phyloP scores from a whole-genome alignment of 306 rosid species.

The Vigna nakashimae region DNA sequence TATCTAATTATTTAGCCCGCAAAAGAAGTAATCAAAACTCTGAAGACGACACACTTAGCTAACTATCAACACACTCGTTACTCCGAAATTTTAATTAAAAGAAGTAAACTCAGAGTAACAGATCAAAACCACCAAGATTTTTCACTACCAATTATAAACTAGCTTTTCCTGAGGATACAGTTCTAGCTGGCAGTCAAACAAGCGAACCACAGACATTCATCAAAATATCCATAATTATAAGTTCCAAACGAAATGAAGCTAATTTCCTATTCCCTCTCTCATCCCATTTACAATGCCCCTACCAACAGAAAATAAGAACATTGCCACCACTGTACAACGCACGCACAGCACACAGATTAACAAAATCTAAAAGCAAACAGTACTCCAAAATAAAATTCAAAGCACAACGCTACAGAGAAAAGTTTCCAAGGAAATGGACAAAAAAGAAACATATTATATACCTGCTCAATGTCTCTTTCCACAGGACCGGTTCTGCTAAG shows the following conservation, averaged over 20 bases:
- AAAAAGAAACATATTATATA: constrained; percentile 44
- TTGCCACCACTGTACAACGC: constrained; percentile 15
- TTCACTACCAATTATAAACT: constrained; percentile 3
- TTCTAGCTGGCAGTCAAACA: constrained; percentile 12
- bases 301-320: constrained; percentile 36
- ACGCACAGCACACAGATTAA: constrained; percentile 4
- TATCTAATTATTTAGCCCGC: neutral
- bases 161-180: neutral
- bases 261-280: constrained; percentile 23
- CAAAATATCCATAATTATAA: neutral
- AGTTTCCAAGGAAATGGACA: constrained; percentile 29
- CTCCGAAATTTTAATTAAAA: neutral
- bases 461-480: constrained; percentile 98
- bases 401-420: constrained; percentile 27
- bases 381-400: constrained; percentile 32
- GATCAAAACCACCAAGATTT: neutral
- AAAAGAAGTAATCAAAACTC: constrained; percentile 9
- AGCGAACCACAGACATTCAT: constrained; percentile 2
- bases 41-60: neutral
- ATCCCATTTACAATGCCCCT: neutral
- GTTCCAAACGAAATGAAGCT: constrained; percentile 32
- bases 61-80: neutral
- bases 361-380: constrained; percentile 38
- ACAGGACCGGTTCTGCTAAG: constrained; percentile 84
- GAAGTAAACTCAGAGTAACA: neutral